phyloP scores from a whole-genome alignment of 768 basidiomycete genomes.

The Suillus variegatus region DNA sequence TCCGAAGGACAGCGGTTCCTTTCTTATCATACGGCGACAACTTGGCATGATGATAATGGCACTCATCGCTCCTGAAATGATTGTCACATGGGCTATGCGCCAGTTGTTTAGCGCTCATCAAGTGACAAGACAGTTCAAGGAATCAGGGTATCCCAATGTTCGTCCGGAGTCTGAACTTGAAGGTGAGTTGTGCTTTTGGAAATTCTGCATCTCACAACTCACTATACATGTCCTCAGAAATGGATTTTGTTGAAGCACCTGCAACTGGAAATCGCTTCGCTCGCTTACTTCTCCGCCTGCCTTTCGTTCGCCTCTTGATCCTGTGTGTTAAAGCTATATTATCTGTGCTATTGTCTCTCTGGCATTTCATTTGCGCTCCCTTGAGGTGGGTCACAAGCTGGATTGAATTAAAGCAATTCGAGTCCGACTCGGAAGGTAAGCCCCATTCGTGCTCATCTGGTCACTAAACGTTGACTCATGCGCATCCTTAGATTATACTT shows the following conservation, averaged over 20 bases:
- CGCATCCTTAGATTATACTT: neutral
- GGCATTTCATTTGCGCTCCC: neutral
- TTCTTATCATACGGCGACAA: neutral
- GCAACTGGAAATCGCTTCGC: too few relatives aligned
- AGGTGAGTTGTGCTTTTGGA: neutral
- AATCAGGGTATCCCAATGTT: neutral
- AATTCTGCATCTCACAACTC: neutral
- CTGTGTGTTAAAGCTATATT: neutral
- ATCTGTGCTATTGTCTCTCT: neutral
- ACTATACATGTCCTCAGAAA: neutral
- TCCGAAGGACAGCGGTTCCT: neutral
- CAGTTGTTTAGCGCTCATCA: slow-evolving; percentile 19
- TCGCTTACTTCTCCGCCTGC: too few relatives aligned
- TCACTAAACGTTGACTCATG: neutral
- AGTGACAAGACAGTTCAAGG: neutral
- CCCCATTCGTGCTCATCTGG: neutral
- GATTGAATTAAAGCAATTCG: neutral
- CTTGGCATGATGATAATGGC: slow-evolving; percentile 16
- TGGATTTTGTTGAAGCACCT: too few relatives aligned
- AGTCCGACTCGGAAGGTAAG: neutral
- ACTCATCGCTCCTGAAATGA: slow-evolving; percentile 24
- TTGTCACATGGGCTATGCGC: slow-evolving; percentile 19
- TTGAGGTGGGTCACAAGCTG: neutral
- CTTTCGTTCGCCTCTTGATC: too few relatives aligned
- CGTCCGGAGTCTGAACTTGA: neutral